Evolutionary conservation across 228 moss, liverwort and hornwort species (phyloP).

Genomic region (Sphagnum magellanicum): DNA sequence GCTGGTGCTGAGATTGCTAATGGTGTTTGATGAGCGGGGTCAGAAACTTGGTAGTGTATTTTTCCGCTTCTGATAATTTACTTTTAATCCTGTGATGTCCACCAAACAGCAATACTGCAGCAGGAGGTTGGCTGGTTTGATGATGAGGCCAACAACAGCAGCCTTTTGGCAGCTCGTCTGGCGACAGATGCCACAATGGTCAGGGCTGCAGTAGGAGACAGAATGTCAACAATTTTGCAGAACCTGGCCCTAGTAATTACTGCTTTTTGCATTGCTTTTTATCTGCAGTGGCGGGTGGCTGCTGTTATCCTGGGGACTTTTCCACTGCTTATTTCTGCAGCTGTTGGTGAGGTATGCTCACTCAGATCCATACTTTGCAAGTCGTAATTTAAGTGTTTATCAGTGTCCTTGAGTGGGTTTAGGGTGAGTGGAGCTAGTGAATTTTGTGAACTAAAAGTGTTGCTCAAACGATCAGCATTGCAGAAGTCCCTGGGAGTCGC

Average conservation of each 20-base stretch:
- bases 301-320: conserved; percentile 42
- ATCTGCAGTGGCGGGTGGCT: conserved; percentile 51
- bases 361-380: no score
- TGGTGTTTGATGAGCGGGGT: no score
- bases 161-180: conserved; percentile 37
- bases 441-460: no score
- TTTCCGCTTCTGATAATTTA: no score
- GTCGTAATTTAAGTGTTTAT: no score
- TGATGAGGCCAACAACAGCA: conserved; percentile 49
- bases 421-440: no score
- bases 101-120: conserved; percentile 26
- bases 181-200: conserved; percentile 44
- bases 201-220: conserved; percentile 49
- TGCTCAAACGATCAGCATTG: no score
- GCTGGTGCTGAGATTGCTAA: no score
- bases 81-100: no score
- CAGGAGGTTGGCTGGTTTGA: conserved; percentile 59
- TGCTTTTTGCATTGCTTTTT: conserved; percentile 42
- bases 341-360: conserved; percentile 39
- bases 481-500: no score
- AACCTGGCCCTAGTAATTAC: conserved; percentile 41
- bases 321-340: conserved; percentile 40
- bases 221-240: conserved; percentile 40
- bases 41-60: no score
- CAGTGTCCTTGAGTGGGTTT: no score